Evolutionary conservation across 768 basidiomycete genomes (phyloP).

Genomic region (Trametes cubensis): DNA sequence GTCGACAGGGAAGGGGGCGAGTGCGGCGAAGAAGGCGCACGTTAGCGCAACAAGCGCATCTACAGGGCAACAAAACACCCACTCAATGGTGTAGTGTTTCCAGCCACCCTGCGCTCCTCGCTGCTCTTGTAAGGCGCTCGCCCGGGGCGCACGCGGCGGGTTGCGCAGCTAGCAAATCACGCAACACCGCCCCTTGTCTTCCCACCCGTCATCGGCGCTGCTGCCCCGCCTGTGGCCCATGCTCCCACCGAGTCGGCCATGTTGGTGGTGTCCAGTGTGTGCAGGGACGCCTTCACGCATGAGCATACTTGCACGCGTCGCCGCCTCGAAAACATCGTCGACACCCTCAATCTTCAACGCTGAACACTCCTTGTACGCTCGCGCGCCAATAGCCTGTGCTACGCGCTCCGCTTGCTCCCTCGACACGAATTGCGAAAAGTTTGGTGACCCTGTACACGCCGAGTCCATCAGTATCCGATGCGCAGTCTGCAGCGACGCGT

Average conservation of each 20-base stretch:
- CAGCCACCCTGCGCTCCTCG: neutral
- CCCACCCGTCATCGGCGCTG: slow-evolving; percentile 37
- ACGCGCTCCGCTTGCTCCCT: slow-evolving; percentile 81
- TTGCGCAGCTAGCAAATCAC: slow-evolving; percentile 56
- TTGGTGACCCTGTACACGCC: slow-evolving; percentile 41
- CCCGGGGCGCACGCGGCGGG: neutral
- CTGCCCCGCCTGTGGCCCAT: slow-evolving; percentile 33
- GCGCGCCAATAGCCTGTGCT: slow-evolving; percentile 83
- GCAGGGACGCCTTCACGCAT: slow-evolving; percentile 77
- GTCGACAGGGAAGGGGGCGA: neutral
- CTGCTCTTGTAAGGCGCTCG: neutral
- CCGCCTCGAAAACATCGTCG: slow-evolving; percentile 97
- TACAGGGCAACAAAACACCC: slow-evolving; percentile 9
- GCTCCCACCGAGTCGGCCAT: slow-evolving; percentile 40
- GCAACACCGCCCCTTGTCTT: slow-evolving; percentile 61
- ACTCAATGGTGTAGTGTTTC: slow-evolving; percentile 7
- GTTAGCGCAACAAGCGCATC: slow-evolving; percentile 1
- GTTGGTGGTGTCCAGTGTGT: slow-evolving; percentile 51
- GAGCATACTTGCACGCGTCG: slow-evolving; percentile 94
- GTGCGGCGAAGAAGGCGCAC: neutral
- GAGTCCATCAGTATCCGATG: neutral
- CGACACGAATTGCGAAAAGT: slow-evolving; percentile 63
- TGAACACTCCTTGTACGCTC: slow-evolving; percentile 93
- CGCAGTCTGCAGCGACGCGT: neutral
- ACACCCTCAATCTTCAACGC: slow-evolving; percentile 90